Evolutionary conservation across 2,329 filamentous ascomycete species (phyloP).

Genomic region (Penicillium thymicola): DNA sequence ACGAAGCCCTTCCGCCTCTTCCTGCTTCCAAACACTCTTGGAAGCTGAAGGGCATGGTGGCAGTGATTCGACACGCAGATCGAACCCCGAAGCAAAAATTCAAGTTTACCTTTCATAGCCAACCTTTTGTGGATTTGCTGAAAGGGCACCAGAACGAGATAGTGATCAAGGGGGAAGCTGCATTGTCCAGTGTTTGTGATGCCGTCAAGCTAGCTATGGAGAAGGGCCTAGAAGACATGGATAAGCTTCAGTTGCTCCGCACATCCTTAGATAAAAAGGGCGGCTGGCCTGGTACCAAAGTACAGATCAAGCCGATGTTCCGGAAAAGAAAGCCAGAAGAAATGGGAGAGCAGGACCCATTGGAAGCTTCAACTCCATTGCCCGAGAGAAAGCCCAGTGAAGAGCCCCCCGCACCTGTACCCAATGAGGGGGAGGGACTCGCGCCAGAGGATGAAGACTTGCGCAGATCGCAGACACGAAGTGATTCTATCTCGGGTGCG

Average conservation of each 20-base stretch:
- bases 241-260: conserved; percentile 79
- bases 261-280: conserved; percentile 91
- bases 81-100: conserved; percentile 98
- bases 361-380: conserved; percentile 15
- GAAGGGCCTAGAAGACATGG: conserved; percentile 76
- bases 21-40: conserved; percentile 85
- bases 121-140: conserved; percentile 89
- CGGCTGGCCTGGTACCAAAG: conserved; percentile 90
- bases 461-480: conserved; percentile 57
- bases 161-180: conserved; percentile 84
- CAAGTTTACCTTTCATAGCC: conserved; percentile 97
- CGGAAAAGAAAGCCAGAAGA: conserved; percentile 75
- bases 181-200: conserved; percentile 80
- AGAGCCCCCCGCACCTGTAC: conserved; percentile 21
- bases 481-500: conserved; percentile 82
- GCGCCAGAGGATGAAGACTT: conserved; percentile 31
- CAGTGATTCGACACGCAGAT: conserved; percentile 93
- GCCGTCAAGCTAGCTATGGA: conserved; percentile 79
- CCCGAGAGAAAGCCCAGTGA: conserved; percentile 15
- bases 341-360: conserved; percentile 30
- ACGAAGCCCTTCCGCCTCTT: conserved; percentile 47
- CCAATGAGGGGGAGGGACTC: conserved; percentile 19
- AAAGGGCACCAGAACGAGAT: conserved; percentile 97
- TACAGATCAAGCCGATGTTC: conserved; percentile 99
- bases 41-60: conserved; percentile 97